Percentiles rank a stretch among this genome's conserved stretches.
Conservation (phyloP, 2,329 filamentous ascomycete genomes). For the Phialophora macrospora region DNA sequence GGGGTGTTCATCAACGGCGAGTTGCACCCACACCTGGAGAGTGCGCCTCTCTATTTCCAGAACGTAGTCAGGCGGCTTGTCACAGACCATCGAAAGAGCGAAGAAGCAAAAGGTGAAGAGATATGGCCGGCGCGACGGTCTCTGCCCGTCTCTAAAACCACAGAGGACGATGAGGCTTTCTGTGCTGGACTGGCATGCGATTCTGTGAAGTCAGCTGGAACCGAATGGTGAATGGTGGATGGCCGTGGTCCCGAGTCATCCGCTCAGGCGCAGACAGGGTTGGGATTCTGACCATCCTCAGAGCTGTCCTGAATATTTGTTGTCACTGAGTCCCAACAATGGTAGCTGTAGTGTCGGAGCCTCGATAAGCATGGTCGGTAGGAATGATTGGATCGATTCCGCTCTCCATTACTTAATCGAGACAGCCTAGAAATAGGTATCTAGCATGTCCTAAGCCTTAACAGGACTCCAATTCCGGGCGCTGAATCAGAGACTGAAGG, state of each 20-base stretch:
- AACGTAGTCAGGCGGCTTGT: slow-evolving; percentile 56
- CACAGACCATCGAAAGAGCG: slow-evolving; percentile 53
- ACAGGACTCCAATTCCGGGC: slow-evolving; percentile 1
- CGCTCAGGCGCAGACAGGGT: neutral
- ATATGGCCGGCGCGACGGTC: slow-evolving; percentile 55
- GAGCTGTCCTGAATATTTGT: no score
- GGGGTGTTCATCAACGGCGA: slow-evolving; percentile 66
- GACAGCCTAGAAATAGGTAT: neutral
- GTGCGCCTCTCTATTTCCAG: slow-evolving; percentile 63
- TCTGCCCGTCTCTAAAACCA: neutral
- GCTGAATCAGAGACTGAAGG: neutral
- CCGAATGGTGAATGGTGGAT: neutral
- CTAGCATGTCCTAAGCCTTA: neutral
- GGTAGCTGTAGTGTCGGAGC: no score
- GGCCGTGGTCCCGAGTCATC: neutral
- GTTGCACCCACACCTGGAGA: slow-evolving; percentile 63
- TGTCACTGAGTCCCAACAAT: no score
- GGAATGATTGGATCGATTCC: neutral
- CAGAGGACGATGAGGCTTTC: slow-evolving; percentile 5
- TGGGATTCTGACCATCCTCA: no score
- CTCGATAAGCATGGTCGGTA: no score
- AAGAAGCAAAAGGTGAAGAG: slow-evolving; percentile 53
- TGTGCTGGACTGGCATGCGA: slow-evolving; percentile 4
- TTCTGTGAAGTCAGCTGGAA: neutral
- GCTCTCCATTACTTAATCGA: neutral